Percentiles rank a stretch among this genome's conserved stretches.
Conservation (phyloP, 2,329 filamentous ascomycete genomes). For the Xylariaceae sp. region DNA sequence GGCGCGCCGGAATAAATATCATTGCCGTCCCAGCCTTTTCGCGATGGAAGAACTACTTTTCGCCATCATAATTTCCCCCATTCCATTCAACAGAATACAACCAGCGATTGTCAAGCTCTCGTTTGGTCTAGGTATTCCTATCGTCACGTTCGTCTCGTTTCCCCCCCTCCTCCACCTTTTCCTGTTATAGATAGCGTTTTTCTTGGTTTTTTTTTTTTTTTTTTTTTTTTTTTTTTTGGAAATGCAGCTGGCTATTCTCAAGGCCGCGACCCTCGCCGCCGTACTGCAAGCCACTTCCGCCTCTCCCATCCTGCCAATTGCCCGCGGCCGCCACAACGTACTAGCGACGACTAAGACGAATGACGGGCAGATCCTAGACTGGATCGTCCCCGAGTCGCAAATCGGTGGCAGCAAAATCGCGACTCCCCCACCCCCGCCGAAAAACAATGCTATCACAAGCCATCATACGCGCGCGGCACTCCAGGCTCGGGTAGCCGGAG, state of each 20-base stretch:
- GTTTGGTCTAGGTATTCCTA: background rate
- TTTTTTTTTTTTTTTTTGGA: background rate
- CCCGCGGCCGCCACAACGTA: constrained; percentile 1
- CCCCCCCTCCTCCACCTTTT: too few relatives aligned
- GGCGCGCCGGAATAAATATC: background rate
- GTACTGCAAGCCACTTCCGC: constrained; percentile 10
- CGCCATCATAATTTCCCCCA: too few relatives aligned
- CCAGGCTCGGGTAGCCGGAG: background rate
- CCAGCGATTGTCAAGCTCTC: too few relatives aligned
- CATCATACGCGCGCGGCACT: background rate
- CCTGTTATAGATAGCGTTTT: background rate
- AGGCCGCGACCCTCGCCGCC: constrained; percentile 15
- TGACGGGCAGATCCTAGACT: constrained; percentile 15
- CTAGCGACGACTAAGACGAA: constrained; percentile 14
- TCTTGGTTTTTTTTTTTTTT: background rate
- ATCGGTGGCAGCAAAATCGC: constrained; percentile 3
- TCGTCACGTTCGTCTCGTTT: too few relatives aligned
- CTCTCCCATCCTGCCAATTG: constrained; percentile 4
- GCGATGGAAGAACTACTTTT: background rate
- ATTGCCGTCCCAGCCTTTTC: background rate
- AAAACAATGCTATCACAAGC: background rate
- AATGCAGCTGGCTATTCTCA: constrained; percentile 14
- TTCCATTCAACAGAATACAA: too few relatives aligned
- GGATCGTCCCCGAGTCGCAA: constrained; percentile 16
- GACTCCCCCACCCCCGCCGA: constrained; percentile 5